Base-by-base conservation (phyloP, 768 basidiomycete genomes). In the Russula virescens region DNA sequence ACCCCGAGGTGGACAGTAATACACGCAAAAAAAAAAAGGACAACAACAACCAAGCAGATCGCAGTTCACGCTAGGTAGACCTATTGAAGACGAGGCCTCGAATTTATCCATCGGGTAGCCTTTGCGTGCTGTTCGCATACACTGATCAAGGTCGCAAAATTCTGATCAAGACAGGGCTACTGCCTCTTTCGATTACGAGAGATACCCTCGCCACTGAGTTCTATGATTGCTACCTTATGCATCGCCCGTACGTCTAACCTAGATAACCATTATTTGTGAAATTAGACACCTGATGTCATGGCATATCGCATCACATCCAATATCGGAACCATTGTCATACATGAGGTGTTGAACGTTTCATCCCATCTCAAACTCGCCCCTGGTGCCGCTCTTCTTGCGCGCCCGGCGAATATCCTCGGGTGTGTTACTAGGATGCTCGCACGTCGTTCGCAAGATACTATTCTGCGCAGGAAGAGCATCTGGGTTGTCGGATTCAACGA, bases 111-210 rank as follows among this genome's bases (percentile, higher is more conserved):
- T 93, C 40, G 89, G 90, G 34, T 81, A 83, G 84, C 81, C 92
- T 25, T 96, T 31, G 89, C 95, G n/a, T n/a, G 21, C 91, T 89
- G 2, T 79, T 96, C 31, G 95, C 94, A 16, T 80, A 94, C 35
- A 94, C 94, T 0, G 94, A 95, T 40, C 90, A 94, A 68, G 83
- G 93, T 70, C 80, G 88, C 14, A 87, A 84, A 71, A 84, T 96
- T 34, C 84, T 95, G 54, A 85, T 97, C 50, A 78, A 16, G 94
- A 97, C 71, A 94, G 94, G 76, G 93, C 93, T 0, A 94, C 92
- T 53, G 90, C 90, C n/a, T 89, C 88, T 13, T 90, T 94, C 28
- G 91, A 94, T 68, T 89, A 87, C 67, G 91, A 90, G 73, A 71
- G 82, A 89, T 65, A 96, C 94, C 6, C 96, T 98, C 64, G 81